These are phyloP conservation scores for Alternaria sp. DNA, from an alignment of 2,329 filamentous ascomycete genomes.

Conservation along the genomic window DNA sequence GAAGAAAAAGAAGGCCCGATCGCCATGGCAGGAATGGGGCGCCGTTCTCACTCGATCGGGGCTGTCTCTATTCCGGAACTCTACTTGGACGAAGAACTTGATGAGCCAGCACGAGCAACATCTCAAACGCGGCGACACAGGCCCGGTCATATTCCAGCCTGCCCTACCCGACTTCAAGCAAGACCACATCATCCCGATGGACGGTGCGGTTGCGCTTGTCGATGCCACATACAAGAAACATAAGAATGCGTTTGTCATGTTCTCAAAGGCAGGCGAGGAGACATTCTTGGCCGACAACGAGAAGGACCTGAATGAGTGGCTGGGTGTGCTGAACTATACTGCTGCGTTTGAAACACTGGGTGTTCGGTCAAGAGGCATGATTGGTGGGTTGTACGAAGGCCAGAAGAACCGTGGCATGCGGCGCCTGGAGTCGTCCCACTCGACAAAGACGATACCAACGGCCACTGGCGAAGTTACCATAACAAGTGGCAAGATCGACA, in stretches of 20 bases:
- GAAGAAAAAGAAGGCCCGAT: slow-evolving; percentile 92
- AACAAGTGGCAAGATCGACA: slow-evolving; percentile 75
- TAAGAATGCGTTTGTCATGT: slow-evolving; percentile 92
- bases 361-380: slow-evolving; percentile 85
- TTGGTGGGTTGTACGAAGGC: slow-evolving; percentile 84
- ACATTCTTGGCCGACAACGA: slow-evolving; percentile 90
- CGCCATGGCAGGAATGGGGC: slow-evolving; percentile 99
- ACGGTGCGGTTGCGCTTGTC: slow-evolving; percentile 86
- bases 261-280: slow-evolving; percentile 83
- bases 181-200: slow-evolving; percentile 90
- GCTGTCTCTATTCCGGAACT: slow-evolving; percentile 94
- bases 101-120: slow-evolving; percentile 88
- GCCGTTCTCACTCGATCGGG: slow-evolving; percentile 96
- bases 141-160: slow-evolving; percentile 86
- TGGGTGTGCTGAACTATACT: slow-evolving; percentile 94
- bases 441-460: slow-evolving; percentile 68
- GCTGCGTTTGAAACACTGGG: slow-evolving; percentile 92
- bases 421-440: slow-evolving; percentile 67
- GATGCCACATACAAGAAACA: slow-evolving; percentile 92
- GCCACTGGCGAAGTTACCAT: slow-evolving; percentile 76
- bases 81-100: slow-evolving; percentile 87
- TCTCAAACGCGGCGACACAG: slow-evolving; percentile 76
- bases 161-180: slow-evolving; percentile 92
- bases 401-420: slow-evolving; percentile 75
- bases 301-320: slow-evolving; percentile 93